A percentile compares a stretch with the other conserved stretches of the same genome.
phyloP scores from a whole-genome alignment of 2,329 filamentous ascomycete genomes.

The Rhynchosporium secalis region DNA sequence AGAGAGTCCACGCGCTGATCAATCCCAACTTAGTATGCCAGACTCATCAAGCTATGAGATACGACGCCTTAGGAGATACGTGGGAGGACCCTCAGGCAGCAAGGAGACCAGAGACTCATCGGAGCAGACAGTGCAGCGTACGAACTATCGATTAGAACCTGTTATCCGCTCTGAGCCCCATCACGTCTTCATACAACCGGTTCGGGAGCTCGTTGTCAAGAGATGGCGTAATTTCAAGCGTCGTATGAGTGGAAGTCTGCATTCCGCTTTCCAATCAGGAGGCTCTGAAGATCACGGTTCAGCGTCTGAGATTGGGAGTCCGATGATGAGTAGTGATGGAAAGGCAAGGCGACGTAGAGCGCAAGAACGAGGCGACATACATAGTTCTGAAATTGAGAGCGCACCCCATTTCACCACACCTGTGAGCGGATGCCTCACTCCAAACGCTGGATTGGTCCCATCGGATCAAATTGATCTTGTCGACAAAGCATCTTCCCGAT shows the following conservation, averaged over 20 bases:
- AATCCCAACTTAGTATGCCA: not conserved
- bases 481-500: conserved; percentile 14
- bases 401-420: conserved; percentile 32
- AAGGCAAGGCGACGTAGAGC: conserved; percentile 32
- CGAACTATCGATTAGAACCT: conserved; percentile 31
- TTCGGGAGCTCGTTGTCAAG: conserved; percentile 37
- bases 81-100: not conserved
- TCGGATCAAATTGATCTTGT: not conserved
- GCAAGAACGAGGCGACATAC: conserved; percentile 36
- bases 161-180: conserved; percentile 36
- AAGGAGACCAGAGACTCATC: not conserved
- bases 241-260: conserved; percentile 33
- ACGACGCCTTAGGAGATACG: not conserved
- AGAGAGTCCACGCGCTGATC: not conserved
- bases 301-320: conserved; percentile 17
- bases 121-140: not conserved
- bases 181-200: conserved; percentile 37
- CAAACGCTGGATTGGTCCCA: not conserved
- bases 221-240: conserved; percentile 34
- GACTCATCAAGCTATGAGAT: too few relatives aligned
- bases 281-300: conserved; percentile 23
- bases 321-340: conserved; percentile 27
- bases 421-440: conserved; percentile 22
- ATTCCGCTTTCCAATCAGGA: conserved; percentile 23
- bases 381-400: conserved; percentile 33